These are phyloP conservation scores for Amauroascus verrucosus DNA, from an alignment of 2,329 filamentous ascomycete species.

Conservation along the genomic window DNA sequence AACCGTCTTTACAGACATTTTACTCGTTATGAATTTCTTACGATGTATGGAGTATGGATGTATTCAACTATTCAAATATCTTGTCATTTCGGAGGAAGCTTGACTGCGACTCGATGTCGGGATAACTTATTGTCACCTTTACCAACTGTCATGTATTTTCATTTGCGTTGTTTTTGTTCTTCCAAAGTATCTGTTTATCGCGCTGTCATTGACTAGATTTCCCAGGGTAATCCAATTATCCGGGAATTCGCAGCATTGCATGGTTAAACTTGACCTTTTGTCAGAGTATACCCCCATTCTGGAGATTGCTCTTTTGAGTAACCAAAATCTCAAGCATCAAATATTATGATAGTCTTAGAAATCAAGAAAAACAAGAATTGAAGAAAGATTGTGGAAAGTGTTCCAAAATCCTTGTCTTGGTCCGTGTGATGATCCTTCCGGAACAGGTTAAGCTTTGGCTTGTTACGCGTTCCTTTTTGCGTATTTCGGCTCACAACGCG, in stretches of 20 bases:
- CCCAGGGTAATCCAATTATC: neutral
- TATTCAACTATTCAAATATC: neutral
- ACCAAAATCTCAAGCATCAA: neutral
- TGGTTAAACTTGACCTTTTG: neutral
- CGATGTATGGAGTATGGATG: slow-evolving; percentile 11
- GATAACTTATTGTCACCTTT: neutral
- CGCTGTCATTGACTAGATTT: neutral
- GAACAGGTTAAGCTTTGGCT: neutral
- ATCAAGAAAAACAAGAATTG: neutral
- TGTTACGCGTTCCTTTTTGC: neutral
- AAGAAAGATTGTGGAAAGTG: neutral
- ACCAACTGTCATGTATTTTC: neutral
- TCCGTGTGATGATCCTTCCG: neutral
- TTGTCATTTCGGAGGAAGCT: neutral
- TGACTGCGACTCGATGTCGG: neutral
- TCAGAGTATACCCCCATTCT: slow-evolving; percentile 1
- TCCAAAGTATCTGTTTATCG: neutral
- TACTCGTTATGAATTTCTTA: slow-evolving; percentile 7
- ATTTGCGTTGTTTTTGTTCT: neutral
- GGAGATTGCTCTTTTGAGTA: neutral
- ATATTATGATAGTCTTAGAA: neutral
- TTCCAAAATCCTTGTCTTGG: neutral
- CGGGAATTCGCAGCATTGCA: neutral
- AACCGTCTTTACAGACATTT: neutral
- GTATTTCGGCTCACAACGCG: neutral